Percentiles rank a stretch among this genome's conserved stretches.
phyloP scores from a whole-genome alignment of 208 protist species.

The Wallacemonas sp. region DNA sequence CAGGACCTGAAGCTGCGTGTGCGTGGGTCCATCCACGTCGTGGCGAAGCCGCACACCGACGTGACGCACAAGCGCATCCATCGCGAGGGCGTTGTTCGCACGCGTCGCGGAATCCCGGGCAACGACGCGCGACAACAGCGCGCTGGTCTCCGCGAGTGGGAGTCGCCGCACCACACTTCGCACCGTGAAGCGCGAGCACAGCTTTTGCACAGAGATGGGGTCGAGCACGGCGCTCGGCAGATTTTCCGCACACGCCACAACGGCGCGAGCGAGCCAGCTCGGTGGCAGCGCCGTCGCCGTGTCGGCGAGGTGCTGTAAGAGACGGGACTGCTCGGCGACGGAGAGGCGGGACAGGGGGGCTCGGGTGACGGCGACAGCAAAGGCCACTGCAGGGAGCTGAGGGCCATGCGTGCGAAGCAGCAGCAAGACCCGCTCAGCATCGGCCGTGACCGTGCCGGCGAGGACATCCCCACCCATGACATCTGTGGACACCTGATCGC shows the following conservation, averaged over 20 bases:
- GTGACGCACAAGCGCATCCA: conserved; percentile 25
- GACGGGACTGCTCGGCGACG: conserved; percentile 27
- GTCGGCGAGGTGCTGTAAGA: conserved; percentile 70
- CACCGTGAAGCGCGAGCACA: conserved; percentile 76
- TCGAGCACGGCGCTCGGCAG: conserved; percentile 35
- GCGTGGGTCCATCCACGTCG: conserved; percentile 2
- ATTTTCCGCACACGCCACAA: conserved; percentile 26
- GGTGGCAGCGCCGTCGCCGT: conserved; percentile 49
- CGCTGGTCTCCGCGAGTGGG: conserved; percentile 30
- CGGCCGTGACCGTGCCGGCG: conserved; percentile 18
- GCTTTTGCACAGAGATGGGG: conserved; percentile 60
- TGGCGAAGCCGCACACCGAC: conserved; percentile 24
- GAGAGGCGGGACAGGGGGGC: conserved; percentile 45
- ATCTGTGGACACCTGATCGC: too few relatives aligned
- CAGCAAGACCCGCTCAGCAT: conserved; percentile 24
- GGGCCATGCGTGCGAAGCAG: conserved; percentile 54
- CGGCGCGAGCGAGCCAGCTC: conserved; percentile 40
- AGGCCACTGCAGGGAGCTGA: conserved; percentile 43
- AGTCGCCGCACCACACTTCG: conserved; percentile 53
- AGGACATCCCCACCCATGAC: too few relatives aligned
- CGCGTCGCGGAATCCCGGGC: conserved; percentile 22
- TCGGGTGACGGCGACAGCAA: conserved; percentile 63
- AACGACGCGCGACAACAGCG: conserved; percentile 47
- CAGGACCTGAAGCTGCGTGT: conserved; percentile 26
- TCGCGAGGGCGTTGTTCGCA: conserved; percentile 35